Conservation (phyloP, 2,329 filamentous ascomycete species). For the Gaeumannomyces sp. region DNA sequence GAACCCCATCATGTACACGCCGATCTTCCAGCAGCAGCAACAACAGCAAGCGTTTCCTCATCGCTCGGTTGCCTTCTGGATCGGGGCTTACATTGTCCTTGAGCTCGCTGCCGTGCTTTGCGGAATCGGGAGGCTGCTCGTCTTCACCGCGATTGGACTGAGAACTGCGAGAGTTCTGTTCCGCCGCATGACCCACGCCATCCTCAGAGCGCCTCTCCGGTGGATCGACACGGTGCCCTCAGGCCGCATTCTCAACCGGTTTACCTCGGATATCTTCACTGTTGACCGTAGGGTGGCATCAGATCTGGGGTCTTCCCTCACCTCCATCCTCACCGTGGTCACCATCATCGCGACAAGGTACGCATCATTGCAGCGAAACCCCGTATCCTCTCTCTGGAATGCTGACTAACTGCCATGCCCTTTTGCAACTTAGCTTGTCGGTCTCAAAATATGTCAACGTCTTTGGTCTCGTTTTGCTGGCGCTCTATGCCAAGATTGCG, state of each 20-base stretch:
- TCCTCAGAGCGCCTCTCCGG: conserved; percentile 33
- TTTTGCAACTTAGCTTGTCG: conserved; percentile 19
- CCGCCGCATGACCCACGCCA: conserved; percentile 27
- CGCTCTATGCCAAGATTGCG: conserved; percentile 28
- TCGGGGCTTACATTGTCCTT: conserved; percentile 24
- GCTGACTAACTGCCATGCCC: not conserved
- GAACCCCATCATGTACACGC: conserved; percentile 9
- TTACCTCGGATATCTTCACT: conserved; percentile 32
- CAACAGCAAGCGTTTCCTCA: conserved; percentile 8
- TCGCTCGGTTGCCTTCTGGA: conserved; percentile 21
- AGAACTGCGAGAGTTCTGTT: conserved; percentile 25
- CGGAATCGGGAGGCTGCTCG: conserved; percentile 19
- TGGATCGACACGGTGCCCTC: conserved; percentile 34
- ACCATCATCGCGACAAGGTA: conserved; percentile 31
- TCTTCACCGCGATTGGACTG: conserved; percentile 25
- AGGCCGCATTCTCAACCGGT: conserved; percentile 37
- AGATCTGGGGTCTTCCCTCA: conserved; percentile 24
- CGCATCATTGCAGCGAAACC: conserved; percentile 5
- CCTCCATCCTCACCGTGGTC: conserved; percentile 23
- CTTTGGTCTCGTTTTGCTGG: conserved; percentile 28
- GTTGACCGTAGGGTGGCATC: conserved; percentile 29
- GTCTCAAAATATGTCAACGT: conserved; percentile 30
- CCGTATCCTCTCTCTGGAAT: not conserved
- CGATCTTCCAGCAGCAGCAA: conserved; percentile 3
- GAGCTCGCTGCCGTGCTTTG: conserved; percentile 19